Percentiles rank a stretch among this genome's conserved stretches.
These are phyloP conservation scores for Microbotryum silenes-acaulis DNA, from an alignment of 1,284 basidiomycete species.

Conservation along the genomic window DNA sequence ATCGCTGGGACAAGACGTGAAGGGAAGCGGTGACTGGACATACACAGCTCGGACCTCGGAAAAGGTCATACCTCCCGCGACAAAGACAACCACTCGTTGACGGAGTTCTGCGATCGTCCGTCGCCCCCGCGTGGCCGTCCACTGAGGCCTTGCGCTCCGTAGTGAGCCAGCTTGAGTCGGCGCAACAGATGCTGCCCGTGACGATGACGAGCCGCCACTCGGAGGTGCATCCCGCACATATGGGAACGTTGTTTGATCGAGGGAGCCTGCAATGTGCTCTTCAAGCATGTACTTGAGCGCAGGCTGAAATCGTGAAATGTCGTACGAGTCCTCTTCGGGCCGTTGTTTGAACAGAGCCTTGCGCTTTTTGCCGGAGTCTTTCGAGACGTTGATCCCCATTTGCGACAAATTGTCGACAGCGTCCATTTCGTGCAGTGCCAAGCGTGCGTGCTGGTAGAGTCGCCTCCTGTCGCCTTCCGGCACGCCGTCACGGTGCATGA, in stretches of 20 bases:
- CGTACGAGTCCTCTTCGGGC: conserved; percentile 76
- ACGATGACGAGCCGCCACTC: conserved; percentile 35
- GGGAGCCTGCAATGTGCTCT: conserved; percentile 69
- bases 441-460: conserved; percentile 90
- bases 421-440: conserved; percentile 84
- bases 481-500: conserved; percentile 91
- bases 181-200: conserved; percentile 34
- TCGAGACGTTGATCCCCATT: conserved; percentile 69
- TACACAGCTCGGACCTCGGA: conserved; percentile 64
- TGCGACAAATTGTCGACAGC: conserved; percentile 80
- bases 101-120: conserved; percentile 40
- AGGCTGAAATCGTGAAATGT: conserved; percentile 89
- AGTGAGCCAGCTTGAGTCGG: conserved; percentile 58
- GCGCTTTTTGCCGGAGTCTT: conserved; percentile 64
- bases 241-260: conserved; percentile 76
- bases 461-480: conserved; percentile 93
- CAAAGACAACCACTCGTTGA: conserved; percentile 81
- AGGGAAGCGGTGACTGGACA: neutral
- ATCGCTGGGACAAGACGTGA: neutral
- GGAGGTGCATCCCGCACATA: conserved; percentile 81
- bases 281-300: conserved; percentile 75
- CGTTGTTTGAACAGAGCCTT: conserved; percentile 55
- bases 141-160: conserved; percentile 52
- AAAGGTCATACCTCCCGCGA: conserved; percentile 93
- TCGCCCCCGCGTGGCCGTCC: conserved; percentile 44